phyloP scores from a whole-genome alignment of 2,329 filamentous ascomycete species.

The Trichophyton mentagrophytes region DNA sequence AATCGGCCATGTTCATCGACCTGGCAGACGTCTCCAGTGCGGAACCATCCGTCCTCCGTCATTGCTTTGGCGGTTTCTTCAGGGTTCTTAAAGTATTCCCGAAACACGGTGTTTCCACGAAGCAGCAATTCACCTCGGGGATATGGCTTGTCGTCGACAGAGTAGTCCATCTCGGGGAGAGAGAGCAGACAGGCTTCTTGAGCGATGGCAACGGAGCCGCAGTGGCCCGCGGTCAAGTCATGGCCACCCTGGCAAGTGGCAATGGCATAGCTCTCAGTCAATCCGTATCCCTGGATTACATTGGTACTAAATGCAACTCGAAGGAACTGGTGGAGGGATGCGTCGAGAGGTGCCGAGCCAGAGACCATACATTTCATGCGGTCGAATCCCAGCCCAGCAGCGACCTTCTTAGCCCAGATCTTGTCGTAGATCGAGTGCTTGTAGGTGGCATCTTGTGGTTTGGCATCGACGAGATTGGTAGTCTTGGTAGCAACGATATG shows the following conservation, averaged over 20 bases:
- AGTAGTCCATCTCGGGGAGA: slow-evolving; percentile 89
- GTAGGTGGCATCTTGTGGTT: slow-evolving; percentile 56
- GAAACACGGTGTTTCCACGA: slow-evolving; percentile 67
- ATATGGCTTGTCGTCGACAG: slow-evolving; percentile 71
- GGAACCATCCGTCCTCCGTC: slow-evolving; percentile 89
- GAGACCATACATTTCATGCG: slow-evolving; percentile 61
- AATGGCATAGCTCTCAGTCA: slow-evolving; percentile 85
- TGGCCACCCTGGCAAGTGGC: slow-evolving; percentile 54
- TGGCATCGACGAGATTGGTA: slow-evolving; percentile 58
- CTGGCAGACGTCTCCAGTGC: slow-evolving; percentile 80
- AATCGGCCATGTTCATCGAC: slow-evolving; percentile 78
- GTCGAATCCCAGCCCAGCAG: slow-evolving; percentile 68
- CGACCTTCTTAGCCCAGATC: slow-evolving; percentile 83
- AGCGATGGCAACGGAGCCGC: slow-evolving; percentile 56
- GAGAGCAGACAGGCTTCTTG: slow-evolving; percentile 71
- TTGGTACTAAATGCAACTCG: slow-evolving; percentile 67
- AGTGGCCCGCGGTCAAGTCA: slow-evolving; percentile 69
- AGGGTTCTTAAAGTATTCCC: slow-evolving; percentile 78
- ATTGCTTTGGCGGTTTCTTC: slow-evolving; percentile 75
- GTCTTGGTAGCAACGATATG: slow-evolving; percentile 70
- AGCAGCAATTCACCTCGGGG: slow-evolving; percentile 83
- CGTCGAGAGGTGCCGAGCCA: slow-evolving; percentile 83
- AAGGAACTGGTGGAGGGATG: slow-evolving; percentile 75
- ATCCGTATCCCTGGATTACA: slow-evolving; percentile 78
- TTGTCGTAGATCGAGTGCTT: slow-evolving; percentile 42